These are phyloP conservation scores for Moelleriella libera DNA, from an alignment of 2,329 filamentous ascomycete species.

Conservation along the genomic window DNA sequence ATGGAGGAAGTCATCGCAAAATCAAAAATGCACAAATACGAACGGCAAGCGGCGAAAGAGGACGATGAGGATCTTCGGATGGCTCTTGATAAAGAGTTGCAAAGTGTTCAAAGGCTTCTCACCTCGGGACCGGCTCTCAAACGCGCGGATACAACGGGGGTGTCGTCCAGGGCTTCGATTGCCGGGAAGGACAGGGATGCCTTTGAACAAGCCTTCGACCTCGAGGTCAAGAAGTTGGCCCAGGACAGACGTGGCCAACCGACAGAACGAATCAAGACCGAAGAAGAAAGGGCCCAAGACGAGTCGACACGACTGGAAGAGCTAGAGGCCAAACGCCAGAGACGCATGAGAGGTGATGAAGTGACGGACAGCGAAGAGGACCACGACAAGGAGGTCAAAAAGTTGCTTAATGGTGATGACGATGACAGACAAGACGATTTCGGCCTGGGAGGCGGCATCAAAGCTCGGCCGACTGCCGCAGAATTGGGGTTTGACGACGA, in stretches of 20 bases:
- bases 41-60: slow-evolving; percentile 83
- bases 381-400: slow-evolving; percentile 20
- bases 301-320: slow-evolving; percentile 64
- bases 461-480: slow-evolving; percentile 38
- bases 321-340: slow-evolving; percentile 68
- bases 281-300: slow-evolving; percentile 69
- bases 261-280: slow-evolving; percentile 78
- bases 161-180: slow-evolving; percentile 15
- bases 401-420: slow-evolving; percentile 19
- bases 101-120: slow-evolving; percentile 61
- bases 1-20: slow-evolving; percentile 98
- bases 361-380: slow-evolving; percentile 48
- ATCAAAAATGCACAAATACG: slow-evolving; percentile 89
- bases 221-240: slow-evolving; percentile 66
- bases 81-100: slow-evolving; percentile 72
- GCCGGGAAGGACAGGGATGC: slow-evolving; percentile 48
- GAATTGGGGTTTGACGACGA: slow-evolving; percentile 76
- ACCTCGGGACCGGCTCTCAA: slow-evolving; percentile 30
- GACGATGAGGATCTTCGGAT: slow-evolving; percentile 80
- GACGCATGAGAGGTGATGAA: slow-evolving; percentile 78
- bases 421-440: slow-evolving; percentile 37
- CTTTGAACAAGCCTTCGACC: slow-evolving; percentile 79
- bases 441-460: slow-evolving; percentile 45
- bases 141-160: slow-evolving; percentile 12
- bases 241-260: slow-evolving; percentile 77